A percentile compares a stretch with the other conserved stretches of the same genome.
phyloP scores from a whole-genome alignment of 31 red algal genomes.

The Asparagopsis taxiformis region DNA sequence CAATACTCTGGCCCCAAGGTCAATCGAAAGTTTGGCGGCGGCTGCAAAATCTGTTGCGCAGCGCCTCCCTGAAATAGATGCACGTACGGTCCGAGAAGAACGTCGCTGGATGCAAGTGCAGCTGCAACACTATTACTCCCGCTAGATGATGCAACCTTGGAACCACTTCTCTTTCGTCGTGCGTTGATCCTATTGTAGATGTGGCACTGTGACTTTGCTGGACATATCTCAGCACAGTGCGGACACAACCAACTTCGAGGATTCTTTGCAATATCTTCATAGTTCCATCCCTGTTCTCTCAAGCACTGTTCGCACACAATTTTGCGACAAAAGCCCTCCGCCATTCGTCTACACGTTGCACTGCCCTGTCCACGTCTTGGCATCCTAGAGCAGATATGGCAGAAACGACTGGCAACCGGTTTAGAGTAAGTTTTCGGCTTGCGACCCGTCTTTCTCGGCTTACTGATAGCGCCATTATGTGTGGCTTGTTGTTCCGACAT shows the following conservation, averaged over 20 bases:
- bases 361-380: slow-evolving; percentile 32
- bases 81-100: slow-evolving; percentile 31
- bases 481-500: too few species aligned
- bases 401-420: slow-evolving; percentile 73
- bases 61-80: slow-evolving; percentile 1
- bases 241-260: slow-evolving; percentile 63
- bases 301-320: slow-evolving; percentile 76
- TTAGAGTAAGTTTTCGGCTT: slow-evolving; percentile 62
- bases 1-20: slow-evolving; percentile 45
- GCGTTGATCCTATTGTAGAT: slow-evolving; percentile 75
- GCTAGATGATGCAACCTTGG: slow-evolving; percentile 8
- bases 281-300: slow-evolving; percentile 67
- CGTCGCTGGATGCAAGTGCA: slow-evolving; percentile 25
- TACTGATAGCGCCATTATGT: not conserved
- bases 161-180: slow-evolving; percentile 41
- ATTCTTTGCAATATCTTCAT: slow-evolving; percentile 27
- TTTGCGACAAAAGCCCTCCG: slow-evolving; percentile 65
- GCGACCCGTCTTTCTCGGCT: slow-evolving; percentile 22
- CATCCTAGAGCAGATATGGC: slow-evolving; percentile 80
- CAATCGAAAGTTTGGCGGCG: slow-evolving; percentile 45
- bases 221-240: slow-evolving; percentile 77
- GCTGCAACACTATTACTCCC: slow-evolving; percentile 15
- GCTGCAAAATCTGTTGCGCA: slow-evolving; percentile 23
- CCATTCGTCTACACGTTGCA: slow-evolving; percentile 44
- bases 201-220: slow-evolving; percentile 65